Evolutionary conservation across 768 basidiomycete genomes (phyloP).

Genomic region (Termitomyces sp.): DNA sequence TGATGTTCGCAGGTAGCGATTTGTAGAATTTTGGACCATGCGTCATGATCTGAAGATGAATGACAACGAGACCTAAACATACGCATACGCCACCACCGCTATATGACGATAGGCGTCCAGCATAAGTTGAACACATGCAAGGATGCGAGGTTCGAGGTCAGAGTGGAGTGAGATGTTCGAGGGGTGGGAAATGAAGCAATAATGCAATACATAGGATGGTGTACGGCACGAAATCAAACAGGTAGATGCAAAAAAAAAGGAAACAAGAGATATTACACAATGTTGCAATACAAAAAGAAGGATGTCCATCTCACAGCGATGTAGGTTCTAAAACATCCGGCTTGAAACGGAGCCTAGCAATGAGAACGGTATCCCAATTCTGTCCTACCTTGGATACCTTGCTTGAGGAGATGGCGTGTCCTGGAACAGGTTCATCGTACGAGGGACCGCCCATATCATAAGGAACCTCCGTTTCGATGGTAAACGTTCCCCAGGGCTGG

Average conservation of each 20-base stretch:
- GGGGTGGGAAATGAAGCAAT: too few species aligned
- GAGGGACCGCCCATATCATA: conserved; percentile 43
- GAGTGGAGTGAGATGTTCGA: too few species aligned
- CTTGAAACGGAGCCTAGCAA: conserved; percentile 67
- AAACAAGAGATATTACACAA: background rate
- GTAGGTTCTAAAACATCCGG: conserved; percentile 60
- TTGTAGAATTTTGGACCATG: background rate
- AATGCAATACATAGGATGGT: too few species aligned
- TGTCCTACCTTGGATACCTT: too few species aligned
- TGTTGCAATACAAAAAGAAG: too few species aligned
- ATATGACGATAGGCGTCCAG: too few species aligned
- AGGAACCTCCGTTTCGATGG: conserved; percentile 48
- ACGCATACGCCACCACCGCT: too few species aligned
- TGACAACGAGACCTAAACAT: background rate
- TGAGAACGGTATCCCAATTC: conserved; percentile 57
- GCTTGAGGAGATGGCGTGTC: too few species aligned
- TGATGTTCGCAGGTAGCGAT: background rate
- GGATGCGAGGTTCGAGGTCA: too few species aligned
- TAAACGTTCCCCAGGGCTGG: conserved; percentile 78
- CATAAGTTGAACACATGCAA: too few species aligned
- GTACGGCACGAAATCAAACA: too few species aligned
- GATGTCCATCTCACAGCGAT: conserved; percentile 22
- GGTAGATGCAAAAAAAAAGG: background rate
- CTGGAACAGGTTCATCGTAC: too few species aligned
- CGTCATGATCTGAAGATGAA: background rate